Evolutionary conservation across 2,329 filamentous ascomycete species (phyloP).

Genomic region (Fusarium subtropicale): DNA sequence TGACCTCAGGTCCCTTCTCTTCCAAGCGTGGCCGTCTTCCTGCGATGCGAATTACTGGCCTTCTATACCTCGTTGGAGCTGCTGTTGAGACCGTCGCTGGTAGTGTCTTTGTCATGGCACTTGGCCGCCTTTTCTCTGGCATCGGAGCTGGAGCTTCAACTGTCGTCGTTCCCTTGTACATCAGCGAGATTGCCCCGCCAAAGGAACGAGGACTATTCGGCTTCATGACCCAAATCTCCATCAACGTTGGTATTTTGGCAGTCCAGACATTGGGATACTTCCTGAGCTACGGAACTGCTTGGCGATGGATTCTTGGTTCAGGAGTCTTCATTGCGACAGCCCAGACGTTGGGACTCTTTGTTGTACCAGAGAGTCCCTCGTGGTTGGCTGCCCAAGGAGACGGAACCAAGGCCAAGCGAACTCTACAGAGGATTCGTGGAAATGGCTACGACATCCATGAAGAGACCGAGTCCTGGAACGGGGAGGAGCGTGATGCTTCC

Average conservation of each 20-base stretch:
- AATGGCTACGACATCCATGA: constrained; percentile 74
- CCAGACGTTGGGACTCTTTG: constrained; percentile 76
- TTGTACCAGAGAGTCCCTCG: constrained; percentile 87
- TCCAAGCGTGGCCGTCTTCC: constrained; percentile 79
- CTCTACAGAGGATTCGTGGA: constrained; percentile 82
- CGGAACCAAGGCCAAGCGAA: constrained; percentile 69
- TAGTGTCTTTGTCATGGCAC: constrained; percentile 73
- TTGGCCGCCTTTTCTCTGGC: constrained; percentile 84
- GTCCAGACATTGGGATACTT: constrained; percentile 90
- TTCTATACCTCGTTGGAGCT: constrained; percentile 82
- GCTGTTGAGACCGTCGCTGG: constrained; percentile 78
- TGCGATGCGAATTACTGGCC: constrained; percentile 80
- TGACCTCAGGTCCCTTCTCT: constrained; percentile 82
- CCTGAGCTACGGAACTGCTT: constrained; percentile 80
- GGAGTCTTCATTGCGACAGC: constrained; percentile 75
- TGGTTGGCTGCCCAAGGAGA: constrained; percentile 82
- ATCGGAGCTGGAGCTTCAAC: constrained; percentile 88
- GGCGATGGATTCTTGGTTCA: constrained; percentile 84
- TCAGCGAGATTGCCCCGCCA: constrained; percentile 88
- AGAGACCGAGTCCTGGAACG: constrained; percentile 75
- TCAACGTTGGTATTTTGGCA: constrained; percentile 88
- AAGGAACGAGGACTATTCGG: constrained; percentile 82
- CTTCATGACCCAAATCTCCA: constrained; percentile 89
- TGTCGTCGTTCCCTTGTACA: constrained; percentile 93
- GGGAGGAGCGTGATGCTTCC: constrained; percentile 56